Evolutionary conservation across 1,284 basidiomycete genomes (phyloP), one percentile per base, ranked within the genome.

Genomic region (Apiotrichum siamense): DNA sequence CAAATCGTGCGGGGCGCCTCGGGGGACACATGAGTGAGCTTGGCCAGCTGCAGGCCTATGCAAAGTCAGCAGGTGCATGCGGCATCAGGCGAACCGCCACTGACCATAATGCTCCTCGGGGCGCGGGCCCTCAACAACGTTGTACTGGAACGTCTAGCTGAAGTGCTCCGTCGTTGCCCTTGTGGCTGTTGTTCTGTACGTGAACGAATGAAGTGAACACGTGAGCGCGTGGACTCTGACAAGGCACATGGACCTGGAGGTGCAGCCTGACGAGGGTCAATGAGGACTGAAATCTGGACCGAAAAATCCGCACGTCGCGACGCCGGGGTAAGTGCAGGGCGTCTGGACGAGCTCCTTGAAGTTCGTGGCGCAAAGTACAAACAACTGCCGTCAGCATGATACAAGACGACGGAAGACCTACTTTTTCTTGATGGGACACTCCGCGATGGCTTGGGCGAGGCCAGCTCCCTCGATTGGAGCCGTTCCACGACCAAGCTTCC

Each of bases 391-490:
- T 55, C 17, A 47, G 40, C 18, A 1, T 15, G 7, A 1, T 7
- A 3, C 15, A 2, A 42, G 20, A 33, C 21, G 7, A 7, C 12
- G 44, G 55, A 75, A 27, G 41, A 86, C 91, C 76, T n/a, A n/a
- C n/a, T 86, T 86, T 36, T 79, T 73, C 39, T 76, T 76, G 58
- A 96, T 84, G 49, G 97, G 78, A 37, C 81, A 82, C 69, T 97
- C 93, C 1, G 89, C 88, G 51, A 97, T 87, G 0, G 94, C 92
- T 71, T 94, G 87, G 0, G 88, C 85, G 42, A 97, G 85, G 1
- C 90, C 94, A 13, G 90, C 75, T 0, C 94, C 92, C 66, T 96
- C 91, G 39, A 78, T 75, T 0, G 90, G 84, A 4, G 88, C 85
- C 0, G 93, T 96, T 3, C 90, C 91, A 31, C 89, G 79, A 3